phyloP scores from a whole-genome alignment of 2,329 filamentous ascomycete species.

The Pleomassaria siparia region DNA sequence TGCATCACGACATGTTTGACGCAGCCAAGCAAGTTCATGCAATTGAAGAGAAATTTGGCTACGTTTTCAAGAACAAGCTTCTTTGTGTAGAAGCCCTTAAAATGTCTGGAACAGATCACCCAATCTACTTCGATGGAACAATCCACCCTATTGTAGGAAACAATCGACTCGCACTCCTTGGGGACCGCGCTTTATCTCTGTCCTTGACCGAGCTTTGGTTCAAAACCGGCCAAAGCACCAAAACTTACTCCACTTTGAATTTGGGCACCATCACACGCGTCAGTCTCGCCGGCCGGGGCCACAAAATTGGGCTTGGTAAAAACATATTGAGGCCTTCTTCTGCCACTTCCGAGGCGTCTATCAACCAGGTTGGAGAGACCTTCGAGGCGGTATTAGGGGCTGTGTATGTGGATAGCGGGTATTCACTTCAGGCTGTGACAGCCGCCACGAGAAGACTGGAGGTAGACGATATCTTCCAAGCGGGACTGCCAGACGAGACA shows the following conservation, averaged over 20 bases:
- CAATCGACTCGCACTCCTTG: slow-evolving; percentile 24
- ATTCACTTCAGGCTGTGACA: no score
- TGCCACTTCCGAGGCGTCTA: no score
- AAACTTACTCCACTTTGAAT: slow-evolving; percentile 8
- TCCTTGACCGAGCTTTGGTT: slow-evolving; percentile 22
- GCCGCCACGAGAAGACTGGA: no score
- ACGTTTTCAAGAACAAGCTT: slow-evolving; percentile 24
- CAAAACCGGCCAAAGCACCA: slow-evolving; percentile 10
- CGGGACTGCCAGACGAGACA: no score
- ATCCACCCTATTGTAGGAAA: slow-evolving; percentile 11
- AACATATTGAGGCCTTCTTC: slow-evolving; percentile 6
- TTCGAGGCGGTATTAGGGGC: no score
- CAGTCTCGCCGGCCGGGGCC: slow-evolving; percentile 9
- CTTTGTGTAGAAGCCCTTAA: slow-evolving; percentile 24
- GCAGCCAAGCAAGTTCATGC: slow-evolving; percentile 15
- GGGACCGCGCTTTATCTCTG: slow-evolving; percentile 20
- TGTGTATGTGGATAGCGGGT: no score
- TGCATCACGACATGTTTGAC: slow-evolving; percentile 18
- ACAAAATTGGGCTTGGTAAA: slow-evolving; percentile 11
- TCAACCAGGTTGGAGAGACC: no score
- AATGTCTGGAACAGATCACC: slow-evolving; percentile 1
- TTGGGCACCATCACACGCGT: slow-evolving; percentile 5
- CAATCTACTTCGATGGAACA: slow-evolving; percentile 18
- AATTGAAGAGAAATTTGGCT: slow-evolving; percentile 18
- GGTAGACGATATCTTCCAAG: no score